Base-by-base conservation (phyloP, 805 yeast species). In the Candida xyloterini region DNA sequence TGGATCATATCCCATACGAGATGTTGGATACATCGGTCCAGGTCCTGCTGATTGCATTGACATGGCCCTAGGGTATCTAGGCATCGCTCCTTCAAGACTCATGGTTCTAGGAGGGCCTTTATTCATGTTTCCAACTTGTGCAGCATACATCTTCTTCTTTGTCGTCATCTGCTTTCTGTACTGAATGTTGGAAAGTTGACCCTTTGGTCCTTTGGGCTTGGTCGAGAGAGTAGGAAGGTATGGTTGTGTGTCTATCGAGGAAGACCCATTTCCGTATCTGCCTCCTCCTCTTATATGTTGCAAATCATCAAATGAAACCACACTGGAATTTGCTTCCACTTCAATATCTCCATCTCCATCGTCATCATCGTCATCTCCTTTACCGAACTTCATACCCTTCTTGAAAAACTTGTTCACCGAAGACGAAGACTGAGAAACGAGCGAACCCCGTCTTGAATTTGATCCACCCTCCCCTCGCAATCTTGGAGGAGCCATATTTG, bases 111-210 rank as follows among this genome's bases (percentile, higher is more conserved):
- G 66, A 9, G 56, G 49, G n/a, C 42, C 42, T 22, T 42, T 40
- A 32, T 29, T 27, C 26, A 38, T 63, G 57, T 60, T 27, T 63
- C 70, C 46, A 51, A 63, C 4, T 49, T 57, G 34, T 20, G 48
- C 27, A 10, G 64, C 64, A 15, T 76, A 74, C 56, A 71, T 53
- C 55, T 84, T 84, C 65, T 79, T 82, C 55, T 78, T 81, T 4
- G 76, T 78, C 33, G 81, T 79, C 72, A 79, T 70, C 49, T 74
- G 81, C 50, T 83, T 84, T 50, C 95, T 67, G 56, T 84, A 84
- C 46, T 81, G 81, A 6, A 77, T 67, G 49, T 75, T 81, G 37
- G 71, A 71, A 49, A 67, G 54, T 33, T 62, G 66, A 20, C 60
- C 49, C 3, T 52, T 55, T 15, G 60, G 44, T 33, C 57, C 51